Conservation (phyloP, 2,329 filamentous ascomycete species). For the Scedosporium boydii region DNA sequence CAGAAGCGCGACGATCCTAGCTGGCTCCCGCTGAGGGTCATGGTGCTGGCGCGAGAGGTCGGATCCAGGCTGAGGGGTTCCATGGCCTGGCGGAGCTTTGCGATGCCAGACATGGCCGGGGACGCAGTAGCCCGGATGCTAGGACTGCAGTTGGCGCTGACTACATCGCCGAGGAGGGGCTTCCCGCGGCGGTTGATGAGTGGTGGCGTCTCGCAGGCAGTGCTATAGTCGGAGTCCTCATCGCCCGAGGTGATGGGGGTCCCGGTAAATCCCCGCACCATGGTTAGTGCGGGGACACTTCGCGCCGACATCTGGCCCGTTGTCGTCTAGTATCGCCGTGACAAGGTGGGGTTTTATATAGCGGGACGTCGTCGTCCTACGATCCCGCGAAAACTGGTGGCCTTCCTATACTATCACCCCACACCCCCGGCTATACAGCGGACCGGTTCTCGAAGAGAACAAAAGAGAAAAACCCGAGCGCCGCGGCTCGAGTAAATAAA, state of each 20-base stretch:
- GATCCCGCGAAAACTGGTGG: neutral
- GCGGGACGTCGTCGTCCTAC: neutral
- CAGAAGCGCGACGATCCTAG: conserved; percentile 14
- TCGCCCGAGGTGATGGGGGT: conserved; percentile 46
- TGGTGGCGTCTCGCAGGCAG: conserved; percentile 24
- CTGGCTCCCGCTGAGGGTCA: conserved; percentile 40
- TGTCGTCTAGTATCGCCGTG: neutral
- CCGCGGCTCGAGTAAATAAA: neutral
- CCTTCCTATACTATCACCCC: neutral
- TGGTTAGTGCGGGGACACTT: conserved; percentile 35
- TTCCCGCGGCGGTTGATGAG: conserved; percentile 29
- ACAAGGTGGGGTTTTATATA: neutral
- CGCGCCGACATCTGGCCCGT: conserved; percentile 1
- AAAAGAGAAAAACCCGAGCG: neutral
- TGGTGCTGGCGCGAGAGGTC: conserved; percentile 44
- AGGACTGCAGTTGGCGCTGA: conserved; percentile 56
- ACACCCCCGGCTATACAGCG: neutral
- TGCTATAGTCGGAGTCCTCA: conserved; percentile 44
- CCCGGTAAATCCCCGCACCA: conserved; percentile 47
- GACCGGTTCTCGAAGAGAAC: neutral
- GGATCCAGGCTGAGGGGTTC: conserved; percentile 63
- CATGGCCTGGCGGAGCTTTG: conserved; percentile 66
- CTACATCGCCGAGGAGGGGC: conserved; percentile 41
- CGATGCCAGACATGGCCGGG: conserved; percentile 61
- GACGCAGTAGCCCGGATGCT: conserved; percentile 42